Conservation (phyloP, 768 basidiomycete genomes). For the Daedalea quercina region DNA sequence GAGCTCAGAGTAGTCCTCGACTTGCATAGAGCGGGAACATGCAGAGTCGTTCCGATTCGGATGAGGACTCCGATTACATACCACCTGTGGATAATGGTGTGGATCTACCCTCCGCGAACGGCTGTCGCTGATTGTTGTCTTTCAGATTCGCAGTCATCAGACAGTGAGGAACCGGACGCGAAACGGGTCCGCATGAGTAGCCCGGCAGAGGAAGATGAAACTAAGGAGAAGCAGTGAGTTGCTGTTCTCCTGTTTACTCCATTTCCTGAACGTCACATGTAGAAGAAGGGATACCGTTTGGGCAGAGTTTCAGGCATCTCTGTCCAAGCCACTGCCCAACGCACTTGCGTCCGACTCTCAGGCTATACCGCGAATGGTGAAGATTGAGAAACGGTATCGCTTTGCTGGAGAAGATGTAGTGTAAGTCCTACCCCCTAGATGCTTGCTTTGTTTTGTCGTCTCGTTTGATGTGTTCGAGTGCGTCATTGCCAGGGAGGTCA, state of each 20-base stretch:
- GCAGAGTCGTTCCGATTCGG: slow-evolving; percentile 44
- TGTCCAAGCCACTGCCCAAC: slow-evolving; percentile 26
- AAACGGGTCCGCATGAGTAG: slow-evolving; percentile 28
- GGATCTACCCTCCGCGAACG: background rate
- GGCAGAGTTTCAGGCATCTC: slow-evolving; percentile 61
- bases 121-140: slow-evolving; percentile 5
- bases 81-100: slow-evolving; percentile 42
- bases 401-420: slow-evolving; percentile 74
- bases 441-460: background rate
- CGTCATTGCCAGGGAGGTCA: slow-evolving; percentile 53
- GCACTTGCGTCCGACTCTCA: slow-evolving; percentile 10
- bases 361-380: slow-evolving; percentile 39
- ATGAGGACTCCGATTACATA: slow-evolving; percentile 67
- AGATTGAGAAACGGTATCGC: slow-evolving; percentile 60
- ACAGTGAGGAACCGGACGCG: slow-evolving; percentile 29
- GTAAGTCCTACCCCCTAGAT: slow-evolving; percentile 36
- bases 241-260: background rate
- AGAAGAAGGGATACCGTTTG: slow-evolving; percentile 64
- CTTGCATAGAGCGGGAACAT: too few species aligned
- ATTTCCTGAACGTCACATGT: background rate
- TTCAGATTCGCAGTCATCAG: slow-evolving; percentile 33
- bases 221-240: background rate
- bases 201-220: slow-evolving; percentile 24
- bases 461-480: slow-evolving; percentile 6
- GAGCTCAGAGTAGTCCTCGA: too few species aligned